Base-by-base conservation (phyloP, 768 basidiomycete species). In the Boletus barrowsii region DNA sequence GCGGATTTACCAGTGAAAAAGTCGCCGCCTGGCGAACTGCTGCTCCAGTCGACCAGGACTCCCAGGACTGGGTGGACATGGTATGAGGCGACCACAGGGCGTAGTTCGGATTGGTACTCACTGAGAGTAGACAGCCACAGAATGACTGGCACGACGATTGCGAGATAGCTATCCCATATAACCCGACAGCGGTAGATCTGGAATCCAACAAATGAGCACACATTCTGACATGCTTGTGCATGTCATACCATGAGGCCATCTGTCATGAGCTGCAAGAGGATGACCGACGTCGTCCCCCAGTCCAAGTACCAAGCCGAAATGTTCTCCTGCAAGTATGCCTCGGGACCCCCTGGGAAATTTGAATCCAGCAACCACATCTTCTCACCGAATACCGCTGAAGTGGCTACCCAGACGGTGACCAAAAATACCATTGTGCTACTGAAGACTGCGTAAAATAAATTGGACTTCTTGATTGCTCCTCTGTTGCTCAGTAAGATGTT, bases 181-280 rank as follows among this genome's bases (percentile, higher is more conserved):
- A 75, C 55, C 37, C 56, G 70, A 60, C 73, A 74, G 26, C 75
- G 76, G 51, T 74, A 67, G 17, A 78, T 65, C 76, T 78, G 45
- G 22, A 73, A 54, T 6, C 26, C 43, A 46, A 10, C 33, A 20
- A 35, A 14, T 66, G 29, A 64, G 24, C n/a, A 45, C 4, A 9
- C 14, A 9, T 30, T 15, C 14, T 11, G 10, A 47, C 9, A 18
- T 20, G 18, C 5, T 40, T 1, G 3, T 17, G 3, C n/a, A 22
- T n/a, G 36, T 30, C 42, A 20, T 46, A 64, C 63, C 63, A 66
- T 66, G 15, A 64, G 58, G 3, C 55, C 76, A 26, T 76, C 73
- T 4, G 68, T 68, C 55, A 76, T 57, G 39, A 75, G 66, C 3
- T 75, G 72, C 24, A 73, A 52, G 14, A 67, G 10, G 46, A 73